Percentiles rank a stretch among this genome's conserved stretches.
Evolutionary conservation across 164 flowering plant genomes (phyloP).

Genomic region (Aristolochia fimbriata): DNA sequence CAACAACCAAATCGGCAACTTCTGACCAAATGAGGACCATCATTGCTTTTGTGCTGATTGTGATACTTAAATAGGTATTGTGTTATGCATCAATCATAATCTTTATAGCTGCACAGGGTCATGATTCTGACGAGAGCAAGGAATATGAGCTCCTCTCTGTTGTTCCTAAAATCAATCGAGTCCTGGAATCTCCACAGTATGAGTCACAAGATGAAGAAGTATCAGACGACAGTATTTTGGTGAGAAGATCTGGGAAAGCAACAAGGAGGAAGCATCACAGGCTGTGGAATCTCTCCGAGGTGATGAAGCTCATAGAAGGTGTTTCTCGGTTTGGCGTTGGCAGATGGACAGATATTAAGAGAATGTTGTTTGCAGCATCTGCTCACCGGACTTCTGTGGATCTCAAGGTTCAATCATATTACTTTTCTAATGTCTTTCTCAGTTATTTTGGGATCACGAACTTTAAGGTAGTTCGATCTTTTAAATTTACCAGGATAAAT

Average conservation of each 20-base stretch:
- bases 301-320: conserved; percentile 54
- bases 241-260: conserved; percentile 14
- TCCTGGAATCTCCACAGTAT: conserved; percentile 12
- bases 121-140: conserved; percentile 20
- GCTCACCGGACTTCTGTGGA: conserved; percentile 59
- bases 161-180: conserved; percentile 9
- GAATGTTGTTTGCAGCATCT: conserved; percentile 42
- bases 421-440: neutral
- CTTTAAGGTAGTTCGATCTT: neutral
- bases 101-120: conserved; percentile 14
- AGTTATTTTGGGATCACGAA: neutral
- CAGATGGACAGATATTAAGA: conserved; percentile 61
- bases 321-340: conserved; percentile 65
- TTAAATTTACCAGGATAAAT: conserved; percentile 50
- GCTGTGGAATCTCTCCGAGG: conserved; percentile 56
- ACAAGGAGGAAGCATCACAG: conserved; percentile 36
- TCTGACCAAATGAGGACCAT: neutral
- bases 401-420: conserved; percentile 43
- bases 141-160: conserved; percentile 11
- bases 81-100: no score
- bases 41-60: no score
- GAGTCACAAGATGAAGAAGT: conserved; percentile 23
- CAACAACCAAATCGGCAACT: no score
- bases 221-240: conserved; percentile 20
- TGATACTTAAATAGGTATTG: no score